These are phyloP conservation scores for Golubevia pallescens DNA, from an alignment of 1,284 basidiomycete genomes.

Conservation along the genomic window DNA sequence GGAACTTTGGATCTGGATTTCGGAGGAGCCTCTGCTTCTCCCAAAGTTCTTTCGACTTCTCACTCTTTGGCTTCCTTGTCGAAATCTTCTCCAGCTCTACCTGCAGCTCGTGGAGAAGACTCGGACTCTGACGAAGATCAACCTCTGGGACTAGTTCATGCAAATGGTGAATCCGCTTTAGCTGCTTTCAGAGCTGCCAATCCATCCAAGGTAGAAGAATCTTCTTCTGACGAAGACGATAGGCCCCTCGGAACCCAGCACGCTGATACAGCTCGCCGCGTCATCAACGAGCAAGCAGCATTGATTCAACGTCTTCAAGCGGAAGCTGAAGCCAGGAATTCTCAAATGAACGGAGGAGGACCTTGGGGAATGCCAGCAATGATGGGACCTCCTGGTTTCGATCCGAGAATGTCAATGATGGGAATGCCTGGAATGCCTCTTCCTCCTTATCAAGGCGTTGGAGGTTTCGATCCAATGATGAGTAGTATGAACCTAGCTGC, in stretches of 20 bases:
- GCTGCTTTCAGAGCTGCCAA: constrained; percentile 1
- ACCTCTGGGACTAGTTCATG: constrained; percentile 39
- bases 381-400: neutral
- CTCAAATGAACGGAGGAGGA: neutral
- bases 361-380: constrained; percentile 18
- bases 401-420: constrained; percentile 14
- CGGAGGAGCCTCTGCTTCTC: neutral
- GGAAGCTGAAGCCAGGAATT: constrained; percentile 22
- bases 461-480: neutral
- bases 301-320: constrained; percentile 44
- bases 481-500: neutral
- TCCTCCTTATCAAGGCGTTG: constrained; percentile 7
- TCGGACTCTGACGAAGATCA: constrained; percentile 41
- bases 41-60: neutral
- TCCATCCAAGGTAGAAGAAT: neutral
- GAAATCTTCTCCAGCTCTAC: constrained; percentile 1
- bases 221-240: constrained; percentile 21
- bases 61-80: neutral
- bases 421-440: constrained; percentile 4
- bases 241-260: constrained; percentile 44
- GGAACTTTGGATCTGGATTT: constrained; percentile 42
- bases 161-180: constrained; percentile 23
- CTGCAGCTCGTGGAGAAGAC: constrained; percentile 9
- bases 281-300: constrained; percentile 59
- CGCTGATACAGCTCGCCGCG: constrained; percentile 41